These are phyloP conservation scores for Auriscalpium vulgare DNA, from an alignment of 768 basidiomycete genomes.

Conservation along the genomic window DNA sequence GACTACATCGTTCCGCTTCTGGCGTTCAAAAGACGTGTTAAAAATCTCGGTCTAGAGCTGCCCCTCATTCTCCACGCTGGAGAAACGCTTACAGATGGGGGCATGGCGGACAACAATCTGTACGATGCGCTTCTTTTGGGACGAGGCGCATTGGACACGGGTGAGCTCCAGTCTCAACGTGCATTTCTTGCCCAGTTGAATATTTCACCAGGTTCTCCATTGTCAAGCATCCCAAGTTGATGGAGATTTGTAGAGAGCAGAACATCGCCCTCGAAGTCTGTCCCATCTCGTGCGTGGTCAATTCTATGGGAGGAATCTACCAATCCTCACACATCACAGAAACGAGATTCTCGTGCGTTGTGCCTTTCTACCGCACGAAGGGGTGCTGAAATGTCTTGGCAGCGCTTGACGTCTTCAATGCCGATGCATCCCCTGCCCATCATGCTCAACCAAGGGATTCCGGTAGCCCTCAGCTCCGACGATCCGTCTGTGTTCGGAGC, in stretches of 20 bases:
- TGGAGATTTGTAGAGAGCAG: slow-evolving; percentile 56
- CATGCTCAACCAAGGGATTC: slow-evolving; percentile 65
- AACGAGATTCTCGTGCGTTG: slow-evolving; percentile 60
- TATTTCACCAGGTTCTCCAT: slow-evolving; percentile 49
- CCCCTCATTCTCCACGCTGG: slow-evolving; percentile 80
- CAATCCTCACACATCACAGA: slow-evolving; percentile 26
- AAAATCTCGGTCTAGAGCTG: slow-evolving; percentile 51
- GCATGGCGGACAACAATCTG: slow-evolving; percentile 58
- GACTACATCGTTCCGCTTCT: slow-evolving; percentile 57
- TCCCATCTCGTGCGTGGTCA: slow-evolving; percentile 62
- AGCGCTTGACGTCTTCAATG: slow-evolving; percentile 75
- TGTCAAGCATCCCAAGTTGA: slow-evolving; percentile 67
- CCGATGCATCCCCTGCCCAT: slow-evolving; percentile 70
- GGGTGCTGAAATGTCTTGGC: not conserved
- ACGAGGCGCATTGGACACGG: slow-evolving; percentile 81
- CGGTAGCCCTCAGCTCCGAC: slow-evolving; percentile 64
- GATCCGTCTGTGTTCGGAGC: slow-evolving; percentile 75
- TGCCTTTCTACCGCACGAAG: not conserved
- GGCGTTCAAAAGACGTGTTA: slow-evolving; percentile 47
- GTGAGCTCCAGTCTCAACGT: slow-evolving; percentile 25
- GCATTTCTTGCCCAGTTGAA: not conserved
- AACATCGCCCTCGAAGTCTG: slow-evolving; percentile 68
- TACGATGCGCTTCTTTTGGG: slow-evolving; percentile 72
- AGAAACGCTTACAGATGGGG: slow-evolving; percentile 74
- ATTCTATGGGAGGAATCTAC: not conserved